A percentile compares a stretch with the other conserved stretches of the same genome.
phyloP scores from a whole-genome alignment of 768 basidiomycete genomes.

The Calocybe cyanea region DNA sequence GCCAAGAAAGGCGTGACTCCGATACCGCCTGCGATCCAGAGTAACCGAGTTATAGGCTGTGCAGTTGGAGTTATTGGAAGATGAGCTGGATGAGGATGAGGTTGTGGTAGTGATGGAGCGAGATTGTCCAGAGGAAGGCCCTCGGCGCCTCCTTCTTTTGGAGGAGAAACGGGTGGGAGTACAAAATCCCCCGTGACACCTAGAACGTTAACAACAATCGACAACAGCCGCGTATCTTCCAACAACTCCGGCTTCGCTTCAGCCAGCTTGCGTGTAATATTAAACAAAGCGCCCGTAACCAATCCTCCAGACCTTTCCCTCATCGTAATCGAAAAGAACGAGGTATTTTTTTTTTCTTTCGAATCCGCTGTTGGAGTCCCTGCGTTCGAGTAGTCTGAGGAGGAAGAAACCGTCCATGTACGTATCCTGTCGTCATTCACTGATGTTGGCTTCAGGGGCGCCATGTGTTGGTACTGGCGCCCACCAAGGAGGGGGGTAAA shows the following conservation, averaged over 20 bases:
- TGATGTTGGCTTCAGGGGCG: not conserved
- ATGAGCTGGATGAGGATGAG: too few relatives aligned
- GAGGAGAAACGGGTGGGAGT: conserved; percentile 23
- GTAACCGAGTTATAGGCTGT: conserved; percentile 23
- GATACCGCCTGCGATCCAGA: conserved; percentile 66
- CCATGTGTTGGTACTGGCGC: not conserved
- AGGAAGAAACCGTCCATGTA: not conserved
- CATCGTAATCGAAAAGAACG: conserved; percentile 47
- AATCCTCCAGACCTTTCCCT: conserved; percentile 48
- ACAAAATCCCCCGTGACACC: conserved; percentile 54
- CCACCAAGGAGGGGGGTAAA: conserved; percentile 9
- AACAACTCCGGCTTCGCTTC: conserved; percentile 38
- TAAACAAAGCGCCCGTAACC: conserved; percentile 51
- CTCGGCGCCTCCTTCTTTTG: not conserved
- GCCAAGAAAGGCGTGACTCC: conserved; percentile 63
- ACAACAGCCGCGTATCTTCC: conserved; percentile 32
- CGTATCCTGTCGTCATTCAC: not conserved
- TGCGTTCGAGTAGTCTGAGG: not conserved
- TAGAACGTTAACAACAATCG: conserved; percentile 40
- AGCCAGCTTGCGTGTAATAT: conserved; percentile 38
- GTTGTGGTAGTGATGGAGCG: conserved; percentile 4
- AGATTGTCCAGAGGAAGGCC: conserved; percentile 15
- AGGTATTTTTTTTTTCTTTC: too few relatives aligned
- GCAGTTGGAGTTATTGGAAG: too few relatives aligned
- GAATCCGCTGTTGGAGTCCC: not conserved